Conservation (phyloP, 306 rosid species). For the Cucumis sativus region DNA sequence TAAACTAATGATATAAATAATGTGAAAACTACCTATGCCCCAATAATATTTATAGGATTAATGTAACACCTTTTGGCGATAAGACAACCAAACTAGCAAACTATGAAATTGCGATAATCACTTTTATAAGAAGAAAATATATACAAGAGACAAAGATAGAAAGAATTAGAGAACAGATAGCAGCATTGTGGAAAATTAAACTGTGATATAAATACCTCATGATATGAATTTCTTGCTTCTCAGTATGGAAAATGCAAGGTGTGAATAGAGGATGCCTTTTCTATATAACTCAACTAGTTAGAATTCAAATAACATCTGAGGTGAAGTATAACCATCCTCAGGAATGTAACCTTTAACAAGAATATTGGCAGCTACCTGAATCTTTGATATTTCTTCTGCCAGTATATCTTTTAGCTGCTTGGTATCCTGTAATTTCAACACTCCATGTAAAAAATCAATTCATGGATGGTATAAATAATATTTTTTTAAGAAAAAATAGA, state of each 20-base stretch:
- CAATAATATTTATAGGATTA: not conserved
- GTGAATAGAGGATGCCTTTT: slow-evolving; percentile 32
- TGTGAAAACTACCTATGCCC: not conserved
- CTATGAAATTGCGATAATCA: not conserved
- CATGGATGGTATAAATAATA: not conserved
- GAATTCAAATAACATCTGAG: not conserved
- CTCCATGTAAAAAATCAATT: slow-evolving; percentile 14
- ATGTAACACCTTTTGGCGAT: not conserved
- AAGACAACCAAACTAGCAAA: not conserved
- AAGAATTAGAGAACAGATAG: not conserved
- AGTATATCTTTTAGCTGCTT: slow-evolving; percentile 40
- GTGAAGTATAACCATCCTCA: not conserved
- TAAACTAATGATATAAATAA: not conserved
- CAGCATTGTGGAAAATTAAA: not conserved
- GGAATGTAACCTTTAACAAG: not conserved
- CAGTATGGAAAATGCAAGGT: slow-evolving; percentile 19
- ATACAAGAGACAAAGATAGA: not conserved
- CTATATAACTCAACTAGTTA: slow-evolving; percentile 12
- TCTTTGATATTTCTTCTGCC: slow-evolving; percentile 36
- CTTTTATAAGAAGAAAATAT: not conserved
- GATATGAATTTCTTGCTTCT: slow-evolving; percentile 48
- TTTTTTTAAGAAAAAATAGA: not conserved
- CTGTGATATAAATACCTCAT: slow-evolving; percentile 44
- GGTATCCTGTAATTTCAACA: slow-evolving; percentile 39
- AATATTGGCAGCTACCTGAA: slow-evolving; percentile 36